phyloP scores from a whole-genome alignment of 768 basidiomycete genomes.

The Suillus subluteus region DNA sequence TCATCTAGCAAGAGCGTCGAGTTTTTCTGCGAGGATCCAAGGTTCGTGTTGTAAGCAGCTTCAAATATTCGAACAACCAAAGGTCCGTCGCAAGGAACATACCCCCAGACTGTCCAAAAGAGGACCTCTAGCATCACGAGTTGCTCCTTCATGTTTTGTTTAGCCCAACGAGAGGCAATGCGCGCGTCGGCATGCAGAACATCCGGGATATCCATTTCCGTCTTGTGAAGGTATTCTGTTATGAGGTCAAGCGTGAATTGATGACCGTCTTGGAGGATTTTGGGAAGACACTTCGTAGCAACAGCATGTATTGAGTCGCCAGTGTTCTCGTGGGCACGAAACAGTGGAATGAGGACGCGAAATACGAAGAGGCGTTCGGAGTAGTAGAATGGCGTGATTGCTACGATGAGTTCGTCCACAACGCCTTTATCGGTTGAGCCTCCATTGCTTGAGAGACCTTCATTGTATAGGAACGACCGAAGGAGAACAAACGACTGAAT shows the following conservation, averaged over 20 bases:
- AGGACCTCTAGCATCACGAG: constrained; percentile 76
- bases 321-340: constrained; percentile 68
- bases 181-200: constrained; percentile 59
- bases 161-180: constrained; percentile 67
- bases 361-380: constrained; percentile 76
- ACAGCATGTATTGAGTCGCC: constrained; percentile 56
- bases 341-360: constrained; percentile 72
- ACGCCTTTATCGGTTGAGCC: constrained; percentile 45
- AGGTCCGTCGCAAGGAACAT: constrained; percentile 64
- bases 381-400: constrained; percentile 81
- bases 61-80: constrained; percentile 58
- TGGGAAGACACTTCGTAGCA: constrained; percentile 56
- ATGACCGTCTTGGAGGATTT: constrained; percentile 64
- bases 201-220: constrained; percentile 55
- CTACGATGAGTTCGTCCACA: constrained; percentile 61
- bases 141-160: constrained; percentile 79
- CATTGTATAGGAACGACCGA: constrained; percentile 78
- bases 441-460: constrained; percentile 60
- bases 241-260: constrained; percentile 54
- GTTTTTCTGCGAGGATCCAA: constrained; percentile 50
- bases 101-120: constrained; percentile 66
- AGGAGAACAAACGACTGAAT: constrained; percentile 76
- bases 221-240: constrained; percentile 37
- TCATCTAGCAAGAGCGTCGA: constrained; percentile 50
- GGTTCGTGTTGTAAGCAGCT: constrained; percentile 65